These are phyloP conservation scores for Schizophyllum amplum DNA, from an alignment of 1,284 basidiomycete genomes.

Conservation along the genomic window DNA sequence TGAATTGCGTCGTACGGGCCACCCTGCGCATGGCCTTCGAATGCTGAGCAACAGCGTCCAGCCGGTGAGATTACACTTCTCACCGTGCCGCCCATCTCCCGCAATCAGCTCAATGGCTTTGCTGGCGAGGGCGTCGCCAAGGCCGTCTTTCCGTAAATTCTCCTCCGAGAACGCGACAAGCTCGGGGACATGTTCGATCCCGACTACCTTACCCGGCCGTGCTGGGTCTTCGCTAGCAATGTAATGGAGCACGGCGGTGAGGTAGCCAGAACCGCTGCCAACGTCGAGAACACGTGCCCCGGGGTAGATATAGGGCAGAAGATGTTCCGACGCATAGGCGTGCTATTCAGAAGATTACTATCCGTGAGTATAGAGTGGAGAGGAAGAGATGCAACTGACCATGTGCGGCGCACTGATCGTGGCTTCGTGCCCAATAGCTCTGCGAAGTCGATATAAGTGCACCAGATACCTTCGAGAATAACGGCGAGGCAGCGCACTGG, in stretches of 20 bases:
- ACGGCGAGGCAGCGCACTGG: slow-evolving; percentile 39
- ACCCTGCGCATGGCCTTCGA: slow-evolving; percentile 16
- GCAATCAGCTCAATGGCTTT: slow-evolving; percentile 54
- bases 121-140: slow-evolving; percentile 36
- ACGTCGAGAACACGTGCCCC: slow-evolving; percentile 76
- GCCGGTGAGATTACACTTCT: slow-evolving; percentile 5
- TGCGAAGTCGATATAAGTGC: slow-evolving; percentile 18
- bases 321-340: slow-evolving; percentile 70
- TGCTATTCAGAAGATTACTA: slow-evolving; percentile 53
- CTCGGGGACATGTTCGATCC: slow-evolving; percentile 86
- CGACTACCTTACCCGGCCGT: slow-evolving; percentile 63
- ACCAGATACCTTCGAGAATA: slow-evolving; percentile 2
- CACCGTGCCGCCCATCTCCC: slow-evolving; percentile 80
- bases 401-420: slow-evolving; percentile 92
- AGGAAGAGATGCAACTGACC: slow-evolving; percentile 31
- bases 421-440: slow-evolving; percentile 70
- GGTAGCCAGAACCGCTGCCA: slow-evolving; percentile 74
- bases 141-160: slow-evolving; percentile 68
- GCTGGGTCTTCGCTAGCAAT: slow-evolving; percentile 38
- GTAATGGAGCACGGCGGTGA: slow-evolving; percentile 70
- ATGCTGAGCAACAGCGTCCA: background rate
- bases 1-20: slow-evolving; percentile 89
- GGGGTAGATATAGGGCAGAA: slow-evolving; percentile 62
- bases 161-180: slow-evolving; percentile 62
- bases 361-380: slow-evolving; percentile 9